Percentiles rank a stretch among this genome's conserved stretches.
Conservation (phyloP, 441 rosid genomes). For the Flueggea neowawraea region DNA sequence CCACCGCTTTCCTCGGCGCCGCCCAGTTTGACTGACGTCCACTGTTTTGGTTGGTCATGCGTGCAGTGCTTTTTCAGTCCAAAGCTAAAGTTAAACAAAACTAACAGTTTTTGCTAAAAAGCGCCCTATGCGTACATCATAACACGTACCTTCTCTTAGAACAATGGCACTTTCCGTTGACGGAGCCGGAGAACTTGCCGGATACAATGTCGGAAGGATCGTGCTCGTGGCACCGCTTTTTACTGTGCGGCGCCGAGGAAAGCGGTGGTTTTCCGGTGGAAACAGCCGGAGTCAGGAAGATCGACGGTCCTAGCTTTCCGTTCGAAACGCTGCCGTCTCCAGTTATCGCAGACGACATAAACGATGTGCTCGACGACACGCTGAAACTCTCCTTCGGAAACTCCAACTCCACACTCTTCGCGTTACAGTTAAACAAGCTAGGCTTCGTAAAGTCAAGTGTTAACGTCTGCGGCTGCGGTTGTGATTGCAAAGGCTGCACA, state of each 20-base stretch:
- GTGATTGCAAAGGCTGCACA: conserved; percentile 25
- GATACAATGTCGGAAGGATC: conserved; percentile 57
- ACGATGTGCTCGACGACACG: conserved; percentile 75
- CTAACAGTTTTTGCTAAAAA: conserved; percentile 6
- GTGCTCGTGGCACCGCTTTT: conserved; percentile 76
- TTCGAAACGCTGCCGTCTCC: conserved; percentile 94
- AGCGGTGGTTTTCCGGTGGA: conserved; percentile 82
- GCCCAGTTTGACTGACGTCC: neutral
- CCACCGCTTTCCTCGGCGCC: conserved; percentile 71
- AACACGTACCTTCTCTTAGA: conserved; percentile 75
- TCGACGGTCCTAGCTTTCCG: conserved; percentile 60
- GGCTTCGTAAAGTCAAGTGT: conserved; percentile 89
- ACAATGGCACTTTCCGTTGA: conserved; percentile 75
- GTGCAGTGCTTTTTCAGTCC: neutral
- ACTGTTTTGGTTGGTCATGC: no score
- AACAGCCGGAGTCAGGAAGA: conserved; percentile 47
- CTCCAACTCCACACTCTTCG: conserved; percentile 51
- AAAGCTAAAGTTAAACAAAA: neutral
- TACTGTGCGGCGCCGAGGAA: conserved; percentile 44
- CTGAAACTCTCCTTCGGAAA: conserved; percentile 68
- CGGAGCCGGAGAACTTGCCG: conserved; percentile 31
- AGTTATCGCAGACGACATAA: conserved; percentile 78
- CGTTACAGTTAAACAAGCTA: conserved; percentile 37
- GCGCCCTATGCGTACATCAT: conserved; percentile 10
- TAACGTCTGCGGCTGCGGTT: conserved; percentile 41